phyloP scores from a whole-genome alignment of 1,284 basidiomycete genomes.

The Cystobasidium sp. region DNA sequence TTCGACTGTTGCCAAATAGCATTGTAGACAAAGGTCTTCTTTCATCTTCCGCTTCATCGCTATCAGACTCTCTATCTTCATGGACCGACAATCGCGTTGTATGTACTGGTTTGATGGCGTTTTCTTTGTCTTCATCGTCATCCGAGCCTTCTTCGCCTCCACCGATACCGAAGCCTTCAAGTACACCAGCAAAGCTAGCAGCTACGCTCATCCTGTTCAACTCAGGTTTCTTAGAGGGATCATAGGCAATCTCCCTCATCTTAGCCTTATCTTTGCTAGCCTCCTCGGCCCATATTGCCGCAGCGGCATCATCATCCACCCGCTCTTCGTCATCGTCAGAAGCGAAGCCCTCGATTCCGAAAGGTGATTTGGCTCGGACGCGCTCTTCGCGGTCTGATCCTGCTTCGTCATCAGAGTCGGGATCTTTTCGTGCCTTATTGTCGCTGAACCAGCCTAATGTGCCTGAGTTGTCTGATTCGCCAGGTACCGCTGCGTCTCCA shows the following conservation, averaged over 20 bases:
- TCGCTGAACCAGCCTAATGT: constrained; percentile 3
- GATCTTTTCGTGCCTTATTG: background rate
- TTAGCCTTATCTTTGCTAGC: background rate
- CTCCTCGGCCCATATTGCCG: constrained; percentile 7
- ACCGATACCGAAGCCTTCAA: constrained; percentile 32
- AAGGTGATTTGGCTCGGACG: constrained; percentile 11
- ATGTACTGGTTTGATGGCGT: background rate
- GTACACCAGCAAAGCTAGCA: constrained; percentile 33
- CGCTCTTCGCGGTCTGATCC: constrained; percentile 23
- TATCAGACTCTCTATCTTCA: constrained; percentile 18
- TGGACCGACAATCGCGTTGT: constrained; percentile 2
- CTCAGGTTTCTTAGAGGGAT: constrained; percentile 28
- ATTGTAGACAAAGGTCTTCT: constrained; percentile 19
- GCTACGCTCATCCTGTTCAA: constrained; percentile 29
- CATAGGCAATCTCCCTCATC: background rate
- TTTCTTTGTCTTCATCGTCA: constrained; percentile 17
- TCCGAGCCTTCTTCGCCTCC: constrained; percentile 10
- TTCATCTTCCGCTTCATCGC: constrained; percentile 17
- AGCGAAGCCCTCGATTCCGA: constrained; percentile 21
- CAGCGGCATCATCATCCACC: constrained; percentile 4
- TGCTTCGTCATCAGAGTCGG: constrained; percentile 4
- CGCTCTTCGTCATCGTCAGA: constrained; percentile 35
- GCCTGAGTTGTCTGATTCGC: background rate
- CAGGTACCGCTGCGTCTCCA: background rate
- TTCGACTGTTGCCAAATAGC: constrained; percentile 5